phyloP scores from a whole-genome alignment of 73 alveolate genomes.

The Loxodes magnus region DNA sequence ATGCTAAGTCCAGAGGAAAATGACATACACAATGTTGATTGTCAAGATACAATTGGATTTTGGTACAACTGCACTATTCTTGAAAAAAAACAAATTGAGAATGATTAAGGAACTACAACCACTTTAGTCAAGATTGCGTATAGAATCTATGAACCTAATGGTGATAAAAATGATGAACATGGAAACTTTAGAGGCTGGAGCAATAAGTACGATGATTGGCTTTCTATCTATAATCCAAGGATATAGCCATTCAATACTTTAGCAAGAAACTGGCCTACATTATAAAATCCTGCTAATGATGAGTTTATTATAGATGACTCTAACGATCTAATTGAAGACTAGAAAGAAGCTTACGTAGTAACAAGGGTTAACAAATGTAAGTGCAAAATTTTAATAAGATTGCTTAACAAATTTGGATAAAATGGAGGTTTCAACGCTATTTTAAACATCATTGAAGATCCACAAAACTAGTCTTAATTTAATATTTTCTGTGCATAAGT shows the following conservation, averaged over 20 bases:
- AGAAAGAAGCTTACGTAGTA: conserved; percentile 35
- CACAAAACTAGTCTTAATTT: conserved; percentile 24
- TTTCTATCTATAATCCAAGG: conserved; percentile 56
- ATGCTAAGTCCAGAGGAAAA: conserved; percentile 38
- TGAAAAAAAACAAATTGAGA: conserved; percentile 9
- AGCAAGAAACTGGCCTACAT: conserved; percentile 16
- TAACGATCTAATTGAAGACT: conserved; percentile 27
- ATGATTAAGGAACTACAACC: conserved; percentile 20
- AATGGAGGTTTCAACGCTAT: conserved; percentile 46
- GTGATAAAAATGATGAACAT: conserved; percentile 43
- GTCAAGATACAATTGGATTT: conserved; percentile 41
- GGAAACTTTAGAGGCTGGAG: conserved; percentile 72
- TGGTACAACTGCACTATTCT: conserved; percentile 53
- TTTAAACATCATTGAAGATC: conserved; percentile 24
- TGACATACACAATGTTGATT: conserved; percentile 57
- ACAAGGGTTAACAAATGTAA: conserved; percentile 41
- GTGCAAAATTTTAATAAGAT: conserved; percentile 29
- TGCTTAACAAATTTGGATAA: conserved; percentile 42
- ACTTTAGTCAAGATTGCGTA: conserved; percentile 40
- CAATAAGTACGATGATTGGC: conserved; percentile 63
- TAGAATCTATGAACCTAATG: conserved; percentile 53
- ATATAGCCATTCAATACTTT: conserved; percentile 15
- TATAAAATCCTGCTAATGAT: conserved; percentile 10
- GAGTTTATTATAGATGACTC: conserved; percentile 48
- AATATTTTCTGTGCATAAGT: conserved; percentile 35